phyloP scores from a whole-genome alignment of 1,139 yeast species.

The Pichia sp. region DNA sequence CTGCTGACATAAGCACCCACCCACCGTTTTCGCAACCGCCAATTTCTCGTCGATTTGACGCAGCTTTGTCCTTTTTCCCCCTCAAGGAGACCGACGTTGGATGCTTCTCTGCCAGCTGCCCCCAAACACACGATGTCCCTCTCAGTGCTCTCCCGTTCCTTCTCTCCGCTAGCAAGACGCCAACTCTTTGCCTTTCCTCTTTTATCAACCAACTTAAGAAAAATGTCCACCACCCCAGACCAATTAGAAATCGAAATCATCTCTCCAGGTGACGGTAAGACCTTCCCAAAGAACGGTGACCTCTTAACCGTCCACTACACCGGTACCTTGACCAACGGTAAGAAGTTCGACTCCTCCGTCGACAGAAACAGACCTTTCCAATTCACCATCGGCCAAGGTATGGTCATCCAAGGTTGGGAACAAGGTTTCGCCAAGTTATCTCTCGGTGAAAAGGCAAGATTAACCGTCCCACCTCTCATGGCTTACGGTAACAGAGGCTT shows the following conservation, averaged over 20 bases:
- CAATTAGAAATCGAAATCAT: slow-evolving; percentile 31
- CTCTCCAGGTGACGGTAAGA: slow-evolving; percentile 67
- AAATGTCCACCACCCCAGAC: slow-evolving; percentile 16
- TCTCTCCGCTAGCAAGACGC: neutral
- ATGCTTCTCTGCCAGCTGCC: too few relatives aligned
- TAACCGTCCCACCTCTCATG: slow-evolving; percentile 89
- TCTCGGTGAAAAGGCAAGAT: slow-evolving; percentile 86
- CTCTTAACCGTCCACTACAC: slow-evolving; percentile 90
- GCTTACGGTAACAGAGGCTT: slow-evolving; percentile 95
- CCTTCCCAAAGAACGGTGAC: slow-evolving; percentile 86
- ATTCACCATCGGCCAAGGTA: slow-evolving; percentile 92
- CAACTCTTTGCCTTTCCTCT: neutral
- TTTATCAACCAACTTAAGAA: neutral
- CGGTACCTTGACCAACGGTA: slow-evolving; percentile 92
- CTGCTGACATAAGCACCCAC: too few relatives aligned
- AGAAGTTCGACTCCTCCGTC: slow-evolving; percentile 91
- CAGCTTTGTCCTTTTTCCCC: too few relatives aligned
- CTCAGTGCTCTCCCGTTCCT: neutral
- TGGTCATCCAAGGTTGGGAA: slow-evolving; percentile 97
- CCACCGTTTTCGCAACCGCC: too few relatives aligned
- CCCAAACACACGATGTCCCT: too few relatives aligned
- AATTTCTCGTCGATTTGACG: too few relatives aligned
- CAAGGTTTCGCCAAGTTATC: slow-evolving; percentile 88
- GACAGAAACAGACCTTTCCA: slow-evolving; percentile 96
- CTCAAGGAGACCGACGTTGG: too few relatives aligned